Evolutionary conservation across 441 rosid genomes (phyloP), one percentile per base, ranked within the genome.

Genomic region (Gossypium gossypioides): DNA sequence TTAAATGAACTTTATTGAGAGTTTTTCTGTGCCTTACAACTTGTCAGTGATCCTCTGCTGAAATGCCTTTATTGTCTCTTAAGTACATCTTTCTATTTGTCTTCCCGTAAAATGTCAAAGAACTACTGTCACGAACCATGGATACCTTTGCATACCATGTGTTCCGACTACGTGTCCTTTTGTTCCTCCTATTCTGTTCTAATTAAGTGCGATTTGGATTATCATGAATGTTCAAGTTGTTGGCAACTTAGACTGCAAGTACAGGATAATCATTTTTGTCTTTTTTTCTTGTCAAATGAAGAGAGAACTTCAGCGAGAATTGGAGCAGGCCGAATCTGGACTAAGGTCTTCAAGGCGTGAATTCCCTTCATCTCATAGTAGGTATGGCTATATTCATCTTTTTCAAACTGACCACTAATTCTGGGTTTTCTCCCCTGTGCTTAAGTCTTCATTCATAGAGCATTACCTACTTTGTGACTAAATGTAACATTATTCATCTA

Each of bases 231-330:
- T 50, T 40, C 51, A 34, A 19, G 24, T 21, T 7, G 32, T 3
- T 21, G 37, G 50, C 25, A 15, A 55, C 65, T 27, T 65, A 67
- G 29, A 19, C 62, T 50, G 58, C 24, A 63, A 62, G 24, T 44
- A 59, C 22, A 27, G 62, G 25, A 46, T 16, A 4, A 7, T 67
- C 40, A 29, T 1, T 34, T 60, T 57, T 60, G 15, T 22, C 60
- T 59, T 52, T 57, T 60, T 77, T 19, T 32, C 64, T 66, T 63
- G 61, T 15, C 29, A 16, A 57, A 0, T 80, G 81, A 51, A 91
- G 97, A 88, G 89, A 82, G 97, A 91, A 83, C 89, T 91, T 86
- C 95, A 88, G 77, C 91, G 91, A 42, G 97, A 91, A 75, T 60
- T 91, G 80, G 97, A 89, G 81, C 95, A 87, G 77, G 91, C 91